Conservation (phyloP, 2,329 filamentous ascomycete species). For the Ascocoryne sarcoides region DNA sequence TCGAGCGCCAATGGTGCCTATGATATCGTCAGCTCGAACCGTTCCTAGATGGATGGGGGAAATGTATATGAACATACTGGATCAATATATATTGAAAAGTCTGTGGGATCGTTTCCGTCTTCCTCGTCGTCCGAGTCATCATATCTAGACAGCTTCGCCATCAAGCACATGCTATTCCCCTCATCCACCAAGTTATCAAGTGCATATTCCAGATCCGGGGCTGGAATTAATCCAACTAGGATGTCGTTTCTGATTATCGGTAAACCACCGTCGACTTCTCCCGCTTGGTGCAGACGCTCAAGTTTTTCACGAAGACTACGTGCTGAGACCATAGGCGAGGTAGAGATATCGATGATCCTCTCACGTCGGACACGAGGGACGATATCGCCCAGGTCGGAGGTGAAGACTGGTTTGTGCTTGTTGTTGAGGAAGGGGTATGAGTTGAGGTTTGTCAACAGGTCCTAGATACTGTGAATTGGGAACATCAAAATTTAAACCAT, state of each 20-base stretch:
- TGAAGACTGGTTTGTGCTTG: conserved; percentile 87
- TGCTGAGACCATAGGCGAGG: conserved; percentile 71
- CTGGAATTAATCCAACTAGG: conserved; percentile 84
- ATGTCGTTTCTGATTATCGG: conserved; percentile 73
- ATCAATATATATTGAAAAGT: conserved; percentile 89
- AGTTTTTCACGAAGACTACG: conserved; percentile 70
- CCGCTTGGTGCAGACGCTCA: conserved; percentile 70
- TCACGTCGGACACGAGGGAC: conserved; percentile 66
- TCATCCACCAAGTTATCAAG: conserved; percentile 78
- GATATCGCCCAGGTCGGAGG: conserved; percentile 79
- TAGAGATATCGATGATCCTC: conserved; percentile 80
- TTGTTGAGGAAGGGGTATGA: conserved; percentile 96
- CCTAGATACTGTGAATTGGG: too few species aligned
- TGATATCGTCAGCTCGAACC: too few species aligned
- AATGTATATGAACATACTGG: conserved; percentile 50
- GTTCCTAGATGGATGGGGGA: too few species aligned
- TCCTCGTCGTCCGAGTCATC: conserved; percentile 42
- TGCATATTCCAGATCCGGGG: conserved; percentile 87
- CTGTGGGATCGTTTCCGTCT: conserved; percentile 55
- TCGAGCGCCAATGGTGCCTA: conserved; percentile 75
- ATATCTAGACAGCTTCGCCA: conserved; percentile 59
- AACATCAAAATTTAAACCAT: too few species aligned
- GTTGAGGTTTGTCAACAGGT: conserved; percentile 93
- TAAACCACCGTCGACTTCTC: conserved; percentile 85
- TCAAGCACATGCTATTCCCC: conserved; percentile 65